These are phyloP conservation scores for Aspergillus asperescens DNA, from an alignment of 495 filamentous ascomycete species.

Conservation along the genomic window DNA sequence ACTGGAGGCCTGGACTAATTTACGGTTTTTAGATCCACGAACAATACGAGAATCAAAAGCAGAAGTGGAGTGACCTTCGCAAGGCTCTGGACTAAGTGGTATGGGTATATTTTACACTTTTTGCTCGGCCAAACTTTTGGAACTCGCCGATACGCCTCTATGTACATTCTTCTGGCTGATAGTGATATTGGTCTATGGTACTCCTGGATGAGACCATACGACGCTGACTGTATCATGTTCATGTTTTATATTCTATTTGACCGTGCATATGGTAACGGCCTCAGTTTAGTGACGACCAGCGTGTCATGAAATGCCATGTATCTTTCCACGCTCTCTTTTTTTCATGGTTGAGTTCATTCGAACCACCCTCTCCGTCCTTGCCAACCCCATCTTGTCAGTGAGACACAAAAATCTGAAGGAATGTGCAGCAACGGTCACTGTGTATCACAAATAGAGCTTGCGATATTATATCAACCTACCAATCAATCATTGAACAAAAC, in stretches of 20 bases:
- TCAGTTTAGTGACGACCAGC: constrained; percentile 15
- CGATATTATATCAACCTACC: not conserved
- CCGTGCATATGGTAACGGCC: constrained; percentile 11
- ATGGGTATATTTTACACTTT: constrained; percentile 27
- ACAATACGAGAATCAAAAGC: constrained; percentile 70
- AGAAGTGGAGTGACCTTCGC: constrained; percentile 78
- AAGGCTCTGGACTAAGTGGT: constrained; percentile 51
- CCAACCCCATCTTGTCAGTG: no score
- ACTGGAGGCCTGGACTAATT: constrained; percentile 10
- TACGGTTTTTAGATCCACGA: constrained; percentile 35
- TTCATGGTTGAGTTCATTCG: not conserved
- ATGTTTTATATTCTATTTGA: constrained; percentile 12
- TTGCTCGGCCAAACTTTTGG: constrained; percentile 1
- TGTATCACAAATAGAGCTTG: constrained; percentile 26
- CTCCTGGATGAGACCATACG: constrained; percentile 15
- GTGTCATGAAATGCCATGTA: constrained; percentile 13
- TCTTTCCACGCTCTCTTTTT: not conserved
- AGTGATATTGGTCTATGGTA: constrained; percentile 13
- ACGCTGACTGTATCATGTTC: constrained; percentile 19
- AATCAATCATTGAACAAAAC: not conserved
- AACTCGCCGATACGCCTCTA: constrained; percentile 3
- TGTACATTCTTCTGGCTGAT: constrained; percentile 17
- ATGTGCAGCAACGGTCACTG: constrained; percentile 17
- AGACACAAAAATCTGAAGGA: not conserved
- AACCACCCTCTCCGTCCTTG: not conserved